phyloP scores from a whole-genome alignment of 768 basidiomycete genomes.

The Rhodocollybia butyracea region DNA sequence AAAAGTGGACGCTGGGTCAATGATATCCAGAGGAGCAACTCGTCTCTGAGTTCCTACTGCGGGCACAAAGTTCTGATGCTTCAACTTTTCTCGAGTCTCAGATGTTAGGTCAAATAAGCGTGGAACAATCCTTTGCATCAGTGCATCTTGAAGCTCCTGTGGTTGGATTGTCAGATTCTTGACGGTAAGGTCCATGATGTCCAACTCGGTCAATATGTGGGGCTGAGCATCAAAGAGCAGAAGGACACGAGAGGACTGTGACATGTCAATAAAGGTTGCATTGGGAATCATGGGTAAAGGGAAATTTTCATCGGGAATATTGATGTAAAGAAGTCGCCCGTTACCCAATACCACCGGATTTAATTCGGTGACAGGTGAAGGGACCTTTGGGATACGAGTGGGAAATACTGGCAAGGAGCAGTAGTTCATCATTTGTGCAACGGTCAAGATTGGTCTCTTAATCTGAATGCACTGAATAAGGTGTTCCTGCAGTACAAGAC shows the following conservation, averaged over 20 bases:
- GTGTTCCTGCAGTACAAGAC: constrained; percentile 13
- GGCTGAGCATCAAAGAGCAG: not conserved
- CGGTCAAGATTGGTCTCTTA: not conserved
- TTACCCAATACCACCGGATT: constrained; percentile 8
- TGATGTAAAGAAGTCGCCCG: constrained; percentile 4
- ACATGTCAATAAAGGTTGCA: constrained; percentile 16
- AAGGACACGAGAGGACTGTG: constrained; percentile 6
- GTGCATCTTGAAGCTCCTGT: constrained; percentile 7
- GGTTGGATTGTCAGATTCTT: constrained; percentile 12
- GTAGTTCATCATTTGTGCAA: not conserved
- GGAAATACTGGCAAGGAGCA: constrained; percentile 17
- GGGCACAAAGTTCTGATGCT: constrained; percentile 9
- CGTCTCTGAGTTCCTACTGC: constrained; percentile 1
- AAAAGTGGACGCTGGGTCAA: constrained; percentile 31
- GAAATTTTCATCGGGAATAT: constrained; percentile 13
- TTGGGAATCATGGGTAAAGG: constrained; percentile 11
- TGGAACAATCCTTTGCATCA: constrained; percentile 13
- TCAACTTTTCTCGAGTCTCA: constrained; percentile 8
- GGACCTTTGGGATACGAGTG: constrained; percentile 8
- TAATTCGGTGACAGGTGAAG: constrained; percentile 2
- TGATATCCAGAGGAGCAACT: constrained; percentile 19
- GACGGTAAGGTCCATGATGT: constrained; percentile 13
- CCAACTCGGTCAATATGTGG: constrained; percentile 12
- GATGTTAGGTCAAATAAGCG: constrained; percentile 10
- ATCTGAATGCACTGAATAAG: constrained; percentile 6